phyloP scores from a whole-genome alignment of 2,329 filamentous ascomycete species.

The Sclerotinia trifoliorum region DNA sequence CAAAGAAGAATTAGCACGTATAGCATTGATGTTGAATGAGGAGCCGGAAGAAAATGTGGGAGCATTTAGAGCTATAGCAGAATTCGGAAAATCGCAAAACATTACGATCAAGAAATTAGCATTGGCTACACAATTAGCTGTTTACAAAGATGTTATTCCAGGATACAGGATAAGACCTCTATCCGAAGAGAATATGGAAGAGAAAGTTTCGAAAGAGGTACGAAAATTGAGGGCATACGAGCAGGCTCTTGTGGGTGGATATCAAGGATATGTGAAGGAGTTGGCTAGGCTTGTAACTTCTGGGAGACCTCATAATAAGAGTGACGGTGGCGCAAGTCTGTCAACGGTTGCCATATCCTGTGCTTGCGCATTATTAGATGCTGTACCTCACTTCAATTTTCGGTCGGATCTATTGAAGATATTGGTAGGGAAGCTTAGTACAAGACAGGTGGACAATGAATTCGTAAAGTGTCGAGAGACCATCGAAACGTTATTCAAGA shows the following conservation, averaged over 20 bases:
- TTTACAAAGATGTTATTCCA: conserved; percentile 95
- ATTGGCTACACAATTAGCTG: conserved; percentile 79
- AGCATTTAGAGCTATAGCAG: conserved; percentile 73
- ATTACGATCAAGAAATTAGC: conserved; percentile 79
- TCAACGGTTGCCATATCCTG: conserved; percentile 80
- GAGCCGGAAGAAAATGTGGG: conserved; percentile 87
- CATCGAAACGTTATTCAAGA: conserved; percentile 75
- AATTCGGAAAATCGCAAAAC: conserved; percentile 69
- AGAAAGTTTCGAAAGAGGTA: conserved; percentile 90
- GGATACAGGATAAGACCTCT: conserved; percentile 90
- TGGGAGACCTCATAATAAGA: conserved; percentile 43
- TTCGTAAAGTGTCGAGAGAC: conserved; percentile 76
- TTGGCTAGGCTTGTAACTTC: conserved; percentile 66
- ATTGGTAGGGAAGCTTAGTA: conserved; percentile 77
- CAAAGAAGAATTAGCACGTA: conserved; percentile 87
- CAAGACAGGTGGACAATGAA: conserved; percentile 67
- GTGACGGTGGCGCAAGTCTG: conserved; percentile 50
- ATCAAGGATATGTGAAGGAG: conserved; percentile 79
- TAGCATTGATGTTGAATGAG: conserved; percentile 80
- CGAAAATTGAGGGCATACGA: conserved; percentile 80
- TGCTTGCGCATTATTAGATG: conserved; percentile 73
- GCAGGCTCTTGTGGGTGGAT: conserved; percentile 79
- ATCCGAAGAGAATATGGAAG: conserved; percentile 68
- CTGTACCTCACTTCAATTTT: conserved; percentile 97
- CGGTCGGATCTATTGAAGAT: conserved; percentile 84